These are phyloP conservation scores for Leccinum pallidistipes DNA, from an alignment of 1,284 basidiomycete species.

Conservation along the genomic window DNA sequence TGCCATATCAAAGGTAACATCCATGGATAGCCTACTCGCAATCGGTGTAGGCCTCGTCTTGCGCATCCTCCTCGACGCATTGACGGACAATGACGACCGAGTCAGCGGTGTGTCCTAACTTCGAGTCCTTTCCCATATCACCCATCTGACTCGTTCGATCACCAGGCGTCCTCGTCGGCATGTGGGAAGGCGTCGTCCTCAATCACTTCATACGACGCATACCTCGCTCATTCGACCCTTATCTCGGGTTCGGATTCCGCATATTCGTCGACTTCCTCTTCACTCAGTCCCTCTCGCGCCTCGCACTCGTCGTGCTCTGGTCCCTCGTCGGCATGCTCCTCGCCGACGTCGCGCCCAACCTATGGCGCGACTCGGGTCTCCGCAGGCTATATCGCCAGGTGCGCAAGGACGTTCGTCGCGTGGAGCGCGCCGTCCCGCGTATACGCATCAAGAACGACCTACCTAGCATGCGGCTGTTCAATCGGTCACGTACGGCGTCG, in stretches of 20 bases:
- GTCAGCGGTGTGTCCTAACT: slow-evolving; percentile 33
- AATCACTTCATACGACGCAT: slow-evolving; percentile 67
- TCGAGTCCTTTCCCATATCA: neutral
- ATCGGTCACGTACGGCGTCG: slow-evolving; percentile 9
- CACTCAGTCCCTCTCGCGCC: slow-evolving; percentile 56
- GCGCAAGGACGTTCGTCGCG: slow-evolving; percentile 43
- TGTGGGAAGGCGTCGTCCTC: slow-evolving; percentile 75
- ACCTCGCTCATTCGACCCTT: slow-evolving; percentile 56
- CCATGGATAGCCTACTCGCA: slow-evolving; percentile 57
- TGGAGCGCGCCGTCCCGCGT: slow-evolving; percentile 32
- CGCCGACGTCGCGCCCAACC: slow-evolving; percentile 60
- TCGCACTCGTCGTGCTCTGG: slow-evolving; percentile 64
- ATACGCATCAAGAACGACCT: slow-evolving; percentile 35
- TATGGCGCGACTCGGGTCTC: slow-evolving; percentile 61
- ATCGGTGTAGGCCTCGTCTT: slow-evolving; percentile 52
- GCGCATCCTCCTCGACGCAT: slow-evolving; percentile 48
- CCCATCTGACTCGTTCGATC: neutral
- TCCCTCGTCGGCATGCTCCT: slow-evolving; percentile 66
- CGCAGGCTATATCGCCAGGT: slow-evolving; percentile 54
- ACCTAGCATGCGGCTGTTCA: slow-evolving; percentile 32
- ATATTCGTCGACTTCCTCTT: slow-evolving; percentile 67
- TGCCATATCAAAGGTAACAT: slow-evolving; percentile 34
- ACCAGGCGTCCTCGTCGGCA: slow-evolving; percentile 57
- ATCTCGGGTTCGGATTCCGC: slow-evolving; percentile 60
- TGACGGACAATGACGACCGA: slow-evolving; percentile 48